Evolutionary conservation across 768 basidiomycete species (phyloP).

Genomic region (Boletus vinaceobasis): DNA sequence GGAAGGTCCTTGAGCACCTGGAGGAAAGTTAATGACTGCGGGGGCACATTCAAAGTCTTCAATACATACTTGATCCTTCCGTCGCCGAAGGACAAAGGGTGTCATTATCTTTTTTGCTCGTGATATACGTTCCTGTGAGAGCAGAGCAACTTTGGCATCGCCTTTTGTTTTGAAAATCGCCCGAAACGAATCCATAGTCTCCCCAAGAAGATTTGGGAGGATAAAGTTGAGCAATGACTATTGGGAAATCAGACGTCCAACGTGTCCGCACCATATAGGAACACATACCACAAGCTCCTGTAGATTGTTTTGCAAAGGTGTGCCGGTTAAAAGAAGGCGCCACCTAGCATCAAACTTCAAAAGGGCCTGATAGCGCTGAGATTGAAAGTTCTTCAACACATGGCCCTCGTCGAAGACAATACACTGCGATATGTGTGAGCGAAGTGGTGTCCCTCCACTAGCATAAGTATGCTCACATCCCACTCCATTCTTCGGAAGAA

Average conservation of each 20-base stretch:
- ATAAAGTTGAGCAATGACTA: conserved; percentile 99
- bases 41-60: neutral
- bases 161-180: conserved; percentile 97
- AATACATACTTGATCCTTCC: conserved; percentile 82
- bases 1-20: conserved; percentile 93
- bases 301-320: conserved; percentile 89
- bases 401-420: conserved; percentile 98
- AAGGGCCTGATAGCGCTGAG: conserved; percentile 90
- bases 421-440: conserved; percentile 46
- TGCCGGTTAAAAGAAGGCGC: conserved; percentile 92
- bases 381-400: conserved; percentile 94
- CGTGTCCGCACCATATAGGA: conserved; percentile 1
- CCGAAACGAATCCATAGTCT: conserved; percentile 72
- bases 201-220: conserved; percentile 83
- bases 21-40: neutral
- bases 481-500: conserved; percentile 90
- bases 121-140: conserved; percentile 90
- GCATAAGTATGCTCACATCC: conserved; percentile 62
- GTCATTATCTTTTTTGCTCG: conserved; percentile 99
- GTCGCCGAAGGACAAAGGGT: conserved; percentile 93
- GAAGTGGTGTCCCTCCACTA: neutral
- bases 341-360: conserved; percentile 83
- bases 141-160: conserved; percentile 82
- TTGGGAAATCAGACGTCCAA: conserved; percentile 2
- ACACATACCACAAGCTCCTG: conserved; percentile 80